Conservation (phyloP, 306 rosid genomes). For the Oemleria cerasiformis region DNA sequence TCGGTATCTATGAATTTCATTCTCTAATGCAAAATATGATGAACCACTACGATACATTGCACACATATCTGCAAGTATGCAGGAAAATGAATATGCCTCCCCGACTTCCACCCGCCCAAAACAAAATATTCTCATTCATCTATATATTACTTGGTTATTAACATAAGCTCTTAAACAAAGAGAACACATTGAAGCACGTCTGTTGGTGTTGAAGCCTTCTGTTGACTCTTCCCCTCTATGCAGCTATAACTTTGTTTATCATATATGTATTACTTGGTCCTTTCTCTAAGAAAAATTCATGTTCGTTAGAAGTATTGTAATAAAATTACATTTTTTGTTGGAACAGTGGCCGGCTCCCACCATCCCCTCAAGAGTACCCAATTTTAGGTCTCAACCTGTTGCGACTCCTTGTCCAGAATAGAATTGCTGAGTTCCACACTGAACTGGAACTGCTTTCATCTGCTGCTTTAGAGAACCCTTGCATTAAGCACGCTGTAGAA, state of each 20-base stretch:
- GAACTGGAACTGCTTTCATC: conserved; percentile 90
- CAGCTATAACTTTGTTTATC: background rate
- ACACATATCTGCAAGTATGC: too few species aligned
- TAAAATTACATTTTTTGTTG: conserved; percentile 24
- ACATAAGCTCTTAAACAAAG: too few species aligned
- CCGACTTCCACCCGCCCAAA: too few species aligned
- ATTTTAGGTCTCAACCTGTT: conserved; percentile 93
- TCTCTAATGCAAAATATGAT: background rate
- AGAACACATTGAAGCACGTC: too few species aligned
- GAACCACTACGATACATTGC: too few species aligned
- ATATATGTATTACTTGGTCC: background rate
- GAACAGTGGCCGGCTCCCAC: conserved; percentile 71
- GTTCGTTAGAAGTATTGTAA: conserved; percentile 4
- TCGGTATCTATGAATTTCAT: conserved; percentile 33
- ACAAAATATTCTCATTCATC: too few species aligned
- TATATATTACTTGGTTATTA: too few species aligned
- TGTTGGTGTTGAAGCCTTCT: background rate
- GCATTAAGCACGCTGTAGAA: conserved; percentile 96
- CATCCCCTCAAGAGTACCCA: conserved; percentile 83
- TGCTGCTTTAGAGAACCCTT: conserved; percentile 79
- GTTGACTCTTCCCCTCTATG: background rate
- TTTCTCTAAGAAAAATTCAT: background rate
- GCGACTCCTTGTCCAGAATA: conserved; percentile 95
- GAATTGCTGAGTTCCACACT: conserved; percentile 97
- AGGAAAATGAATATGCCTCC: too few species aligned